phyloP scores from a whole-genome alignment of 176 grass and related monocot genomes.

The Paspalum vaginatum region DNA sequence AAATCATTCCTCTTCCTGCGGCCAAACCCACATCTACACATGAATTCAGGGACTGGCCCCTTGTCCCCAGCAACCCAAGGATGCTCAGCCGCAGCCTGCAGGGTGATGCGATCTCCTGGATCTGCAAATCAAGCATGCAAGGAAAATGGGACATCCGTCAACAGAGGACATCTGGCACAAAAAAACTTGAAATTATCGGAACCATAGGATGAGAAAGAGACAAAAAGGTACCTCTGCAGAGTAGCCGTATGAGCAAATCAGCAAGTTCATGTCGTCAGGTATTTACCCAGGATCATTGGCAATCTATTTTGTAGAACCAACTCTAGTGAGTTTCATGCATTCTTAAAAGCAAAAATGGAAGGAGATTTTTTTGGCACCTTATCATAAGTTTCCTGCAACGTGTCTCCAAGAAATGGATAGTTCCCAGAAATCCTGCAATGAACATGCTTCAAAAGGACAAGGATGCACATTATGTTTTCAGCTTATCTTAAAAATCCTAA shows the following conservation, averaged over 20 bases:
- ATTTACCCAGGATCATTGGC: conserved; percentile 63
- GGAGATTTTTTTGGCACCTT: conserved; percentile 48
- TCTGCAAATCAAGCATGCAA: conserved; percentile 46
- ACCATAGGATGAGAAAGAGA: background rate
- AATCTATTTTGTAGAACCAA: conserved; percentile 50
- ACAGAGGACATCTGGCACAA: conserved; percentile 1
- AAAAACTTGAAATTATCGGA: background rate
- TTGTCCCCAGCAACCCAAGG: conserved; percentile 67
- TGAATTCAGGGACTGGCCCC: conserved; percentile 67
- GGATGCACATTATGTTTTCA: conserved; percentile 15
- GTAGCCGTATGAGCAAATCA: conserved; percentile 76
- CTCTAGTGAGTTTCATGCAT: conserved; percentile 22
- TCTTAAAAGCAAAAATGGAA: conserved; percentile 21
- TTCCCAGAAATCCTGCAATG: conserved; percentile 71
- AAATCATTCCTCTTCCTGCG: background rate
- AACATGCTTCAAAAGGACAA: conserved; percentile 16
- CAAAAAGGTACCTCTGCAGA: conserved; percentile 71
- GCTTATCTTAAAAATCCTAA: conserved; percentile 21
- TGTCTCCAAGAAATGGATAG: conserved; percentile 91
- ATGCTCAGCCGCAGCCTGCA: conserved; percentile 75
- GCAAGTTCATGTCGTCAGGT: conserved; percentile 60
- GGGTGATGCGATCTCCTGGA: conserved; percentile 66
- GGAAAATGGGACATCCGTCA: background rate
- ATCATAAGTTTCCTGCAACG: conserved; percentile 80
- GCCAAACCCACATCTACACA: conserved; percentile 20